Percentiles rank a stretch among this genome's conserved stretches.
These are phyloP conservation scores for Phoenix roebelenii DNA, from an alignment of 176 grass and related monocot species.

Conservation along the genomic window DNA sequence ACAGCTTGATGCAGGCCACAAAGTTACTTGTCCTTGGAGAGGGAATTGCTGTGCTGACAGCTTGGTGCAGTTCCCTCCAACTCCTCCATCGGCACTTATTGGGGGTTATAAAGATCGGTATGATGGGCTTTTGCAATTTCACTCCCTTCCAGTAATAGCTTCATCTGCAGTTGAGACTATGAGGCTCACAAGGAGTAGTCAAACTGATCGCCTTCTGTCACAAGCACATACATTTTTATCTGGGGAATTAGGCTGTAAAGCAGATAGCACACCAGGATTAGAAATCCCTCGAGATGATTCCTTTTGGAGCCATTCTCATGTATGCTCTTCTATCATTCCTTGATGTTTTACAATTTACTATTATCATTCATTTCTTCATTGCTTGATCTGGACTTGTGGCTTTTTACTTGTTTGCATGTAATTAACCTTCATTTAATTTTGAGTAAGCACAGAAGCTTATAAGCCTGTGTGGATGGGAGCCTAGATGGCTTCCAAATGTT, in stretches of 20 bases:
- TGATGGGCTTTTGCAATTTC: conserved; percentile 84
- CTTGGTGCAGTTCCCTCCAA: conserved; percentile 79
- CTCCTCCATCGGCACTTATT: conserved; percentile 53
- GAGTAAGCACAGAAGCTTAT: conserved; percentile 91
- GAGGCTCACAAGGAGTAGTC: conserved; percentile 47
- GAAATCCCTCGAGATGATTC: conserved; percentile 43
- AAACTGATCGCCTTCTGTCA: conserved; percentile 62
- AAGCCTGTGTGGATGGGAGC: conserved; percentile 98
- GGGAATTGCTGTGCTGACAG: conserved; percentile 84
- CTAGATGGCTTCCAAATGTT: conserved; percentile 94
- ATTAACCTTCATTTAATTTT: conserved; percentile 12
- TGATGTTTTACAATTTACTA: background rate
- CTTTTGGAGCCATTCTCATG: conserved; percentile 55
- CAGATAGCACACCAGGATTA: conserved; percentile 42
- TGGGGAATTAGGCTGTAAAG: conserved; percentile 59
- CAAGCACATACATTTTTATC: conserved; percentile 61
- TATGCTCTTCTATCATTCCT: conserved; percentile 27
- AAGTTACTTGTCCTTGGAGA: conserved; percentile 72
- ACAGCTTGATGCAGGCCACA: conserved; percentile 67
- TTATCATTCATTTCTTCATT: conserved; percentile 10
- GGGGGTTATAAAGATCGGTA: conserved; percentile 90
- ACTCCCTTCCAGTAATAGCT: conserved; percentile 67
- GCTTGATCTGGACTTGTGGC: background rate
- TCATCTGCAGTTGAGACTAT: conserved; percentile 76
- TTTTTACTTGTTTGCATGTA: conserved; percentile 19